These are phyloP conservation scores for Saturnispora besseyi DNA, from an alignment of 805 yeast species.

Conservation along the genomic window DNA sequence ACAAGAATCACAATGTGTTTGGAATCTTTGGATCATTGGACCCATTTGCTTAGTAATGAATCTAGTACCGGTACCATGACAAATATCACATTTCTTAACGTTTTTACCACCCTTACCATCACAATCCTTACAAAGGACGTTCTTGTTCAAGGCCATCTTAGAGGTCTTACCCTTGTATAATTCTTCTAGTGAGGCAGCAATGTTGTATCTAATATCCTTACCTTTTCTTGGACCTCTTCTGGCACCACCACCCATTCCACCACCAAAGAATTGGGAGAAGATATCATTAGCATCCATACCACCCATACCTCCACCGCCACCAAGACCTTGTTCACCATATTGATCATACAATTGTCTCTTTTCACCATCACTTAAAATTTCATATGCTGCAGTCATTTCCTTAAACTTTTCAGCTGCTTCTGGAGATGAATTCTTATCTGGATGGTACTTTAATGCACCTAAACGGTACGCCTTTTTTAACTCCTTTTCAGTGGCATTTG, in stretches of 20 bases:
- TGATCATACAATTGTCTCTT: conserved; percentile 85
- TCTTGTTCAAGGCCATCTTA: conserved; percentile 88
- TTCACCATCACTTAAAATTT: conserved; percentile 75
- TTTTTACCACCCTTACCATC: conserved; percentile 95
- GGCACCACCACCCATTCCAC: conserved; percentile 44
- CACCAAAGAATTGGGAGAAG: conserved; percentile 52
- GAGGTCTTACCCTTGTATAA: conserved; percentile 89
- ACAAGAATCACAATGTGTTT: conserved; percentile 88
- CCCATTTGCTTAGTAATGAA: conserved; percentile 98
- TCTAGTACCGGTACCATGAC: conserved; percentile 89
- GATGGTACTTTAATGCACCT: conserved; percentile 73
- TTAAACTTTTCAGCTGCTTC: conserved; percentile 96
- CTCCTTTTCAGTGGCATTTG: conserved; percentile 59
- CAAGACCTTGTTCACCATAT: conserved; percentile 90
- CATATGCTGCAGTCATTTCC: conserved; percentile 82
- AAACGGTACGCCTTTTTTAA: conserved; percentile 78
- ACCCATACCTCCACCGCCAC: conserved; percentile 57
- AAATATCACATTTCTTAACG: conserved; percentile 75
- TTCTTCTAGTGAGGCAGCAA: conserved; percentile 83
- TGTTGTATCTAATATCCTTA: conserved; percentile 82
- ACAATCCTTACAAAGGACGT: conserved; percentile 79
- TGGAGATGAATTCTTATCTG: conserved; percentile 73
- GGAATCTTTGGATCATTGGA: conserved; percentile 97
- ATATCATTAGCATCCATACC: conserved; percentile 45
- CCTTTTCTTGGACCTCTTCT: conserved; percentile 83